Base-by-base conservation (phyloP, 768 basidiomycete genomes). In the Podaxis mareebaensis region DNA sequence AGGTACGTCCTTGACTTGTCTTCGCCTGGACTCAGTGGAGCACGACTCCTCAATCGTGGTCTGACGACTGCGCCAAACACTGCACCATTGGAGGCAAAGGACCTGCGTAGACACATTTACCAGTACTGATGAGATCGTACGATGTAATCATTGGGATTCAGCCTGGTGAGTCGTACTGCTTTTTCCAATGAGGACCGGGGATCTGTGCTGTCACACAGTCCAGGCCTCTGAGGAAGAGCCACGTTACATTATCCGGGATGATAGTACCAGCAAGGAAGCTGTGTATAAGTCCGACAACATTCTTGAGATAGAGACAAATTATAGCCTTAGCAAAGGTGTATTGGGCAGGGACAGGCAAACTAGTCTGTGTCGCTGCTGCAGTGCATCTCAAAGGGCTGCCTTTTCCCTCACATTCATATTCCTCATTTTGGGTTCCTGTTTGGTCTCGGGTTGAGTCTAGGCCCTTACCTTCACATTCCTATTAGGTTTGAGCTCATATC, bases 111-210 rank as follows among this genome's bases (percentile, higher is more conserved):
- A 66, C 17, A 59, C 38, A 1, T 64, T 62, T 6, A 64, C 58
- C 30, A 66, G 51, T 30, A 64, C 62, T n/a, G 65, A 58, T 3
- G 36, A 64, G 53, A 64, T 66, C 24, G 62, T 66, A 26, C 30
- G 46, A 66, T 33, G 17, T 64, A 3, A 42, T 64, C 17, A 66
- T 58, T 30, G 57, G 64, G 20, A 59, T 62, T 51, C 57, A 55
- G 51, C 51, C 33, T 11, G 54, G 59, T 20, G 4, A 60, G 60
- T 12, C 28, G 39, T 7, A 54, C 51, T 42, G 61, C 58, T 15
- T 58, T 54, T 26, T 11, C 13, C 11, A 57, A 46, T 5, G 1
- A 57, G 58, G 56, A 57, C 15, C 11, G 30, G 15, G 15, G 15
- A 7, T 0, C 3, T 38, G 33, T 22, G 4, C 8, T 7, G 26